Conservation (phyloP, 805 yeast species). For the Metschnikowia peoriensis region DNA sequence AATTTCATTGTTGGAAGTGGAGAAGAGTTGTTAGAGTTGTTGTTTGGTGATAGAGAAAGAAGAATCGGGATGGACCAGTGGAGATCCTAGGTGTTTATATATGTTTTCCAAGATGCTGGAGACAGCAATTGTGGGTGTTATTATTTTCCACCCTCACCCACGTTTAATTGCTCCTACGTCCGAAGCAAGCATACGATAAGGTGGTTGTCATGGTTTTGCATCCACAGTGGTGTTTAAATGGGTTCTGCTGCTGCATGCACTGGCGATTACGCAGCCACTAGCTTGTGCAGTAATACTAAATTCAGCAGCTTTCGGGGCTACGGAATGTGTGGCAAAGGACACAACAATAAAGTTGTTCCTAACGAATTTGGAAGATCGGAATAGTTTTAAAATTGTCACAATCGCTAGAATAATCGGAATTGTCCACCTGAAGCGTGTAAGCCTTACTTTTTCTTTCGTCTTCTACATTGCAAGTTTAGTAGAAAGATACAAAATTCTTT, state of each 20-base stretch:
- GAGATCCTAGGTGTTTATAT: not conserved
- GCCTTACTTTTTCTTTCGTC: no score
- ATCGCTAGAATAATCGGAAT: no score
- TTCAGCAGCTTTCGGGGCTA: not conserved
- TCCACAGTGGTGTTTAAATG: not conserved
- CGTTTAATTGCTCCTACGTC: not conserved
- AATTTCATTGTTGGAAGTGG: not conserved
- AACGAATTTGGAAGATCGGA: no score
- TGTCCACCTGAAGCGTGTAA: no score
- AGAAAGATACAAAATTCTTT: no score
- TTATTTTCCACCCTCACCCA: not conserved
- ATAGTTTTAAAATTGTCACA: no score
- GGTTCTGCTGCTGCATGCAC: not conserved
- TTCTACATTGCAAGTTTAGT: no score
- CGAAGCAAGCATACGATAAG: not conserved
- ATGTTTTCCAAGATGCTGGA: not conserved
- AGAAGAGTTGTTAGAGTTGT: not conserved
- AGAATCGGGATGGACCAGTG: not conserved
- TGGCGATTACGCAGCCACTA: not conserved
- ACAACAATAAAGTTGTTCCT: no score
- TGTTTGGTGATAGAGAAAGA: not conserved
- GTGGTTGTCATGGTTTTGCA: not conserved
- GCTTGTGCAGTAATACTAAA: not conserved
- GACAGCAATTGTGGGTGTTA: not conserved
- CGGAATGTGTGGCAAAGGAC: not conserved